Conservation (phyloP, 1,284 basidiomycete genomes). For the Cutaneotrichosporon cavernicola region DNA sequence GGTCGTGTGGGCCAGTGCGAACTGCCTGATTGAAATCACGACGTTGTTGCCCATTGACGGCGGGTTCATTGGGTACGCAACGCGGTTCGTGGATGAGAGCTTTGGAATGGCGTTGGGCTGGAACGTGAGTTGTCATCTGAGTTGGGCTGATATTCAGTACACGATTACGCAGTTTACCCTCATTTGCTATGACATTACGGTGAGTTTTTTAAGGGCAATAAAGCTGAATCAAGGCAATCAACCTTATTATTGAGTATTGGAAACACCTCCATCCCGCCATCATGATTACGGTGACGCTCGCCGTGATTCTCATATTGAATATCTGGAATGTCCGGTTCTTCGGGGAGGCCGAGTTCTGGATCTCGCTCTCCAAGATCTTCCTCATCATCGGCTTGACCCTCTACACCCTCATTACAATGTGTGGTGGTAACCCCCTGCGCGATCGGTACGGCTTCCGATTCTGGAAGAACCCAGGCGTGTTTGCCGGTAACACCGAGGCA, state of each 20-base stretch:
- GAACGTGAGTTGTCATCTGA: slow-evolving; percentile 13
- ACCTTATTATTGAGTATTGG: slow-evolving; percentile 32
- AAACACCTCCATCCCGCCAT: slow-evolving; percentile 34
- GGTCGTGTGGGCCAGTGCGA: slow-evolving; percentile 28
- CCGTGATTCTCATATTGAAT: slow-evolving; percentile 30
- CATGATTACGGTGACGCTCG: slow-evolving; percentile 32
- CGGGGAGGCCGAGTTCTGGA: slow-evolving; percentile 42
- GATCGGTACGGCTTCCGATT: slow-evolving; percentile 35
- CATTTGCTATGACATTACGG: slow-evolving; percentile 30
- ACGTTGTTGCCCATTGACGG: slow-evolving; percentile 31
- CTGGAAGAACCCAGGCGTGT: slow-evolving; percentile 42
- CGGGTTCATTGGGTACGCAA: slow-evolving; percentile 29
- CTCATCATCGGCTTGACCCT: slow-evolving; percentile 38
- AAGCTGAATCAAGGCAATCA: background rate
- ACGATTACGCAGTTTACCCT: slow-evolving; percentile 28
- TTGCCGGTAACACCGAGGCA: slow-evolving; percentile 25
- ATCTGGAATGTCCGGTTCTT: slow-evolving; percentile 32
- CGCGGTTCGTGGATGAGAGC: slow-evolving; percentile 29
- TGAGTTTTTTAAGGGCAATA: no score
- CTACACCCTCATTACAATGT: slow-evolving; percentile 45
- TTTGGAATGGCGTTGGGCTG: slow-evolving; percentile 30
- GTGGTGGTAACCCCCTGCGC: slow-evolving; percentile 29
- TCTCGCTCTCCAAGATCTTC: slow-evolving; percentile 38
- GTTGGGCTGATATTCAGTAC: slow-evolving; percentile 16
- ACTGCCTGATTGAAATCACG: slow-evolving; percentile 34